Evolutionary conservation across 2,329 filamentous ascomycete genomes (phyloP).

Genomic region (Cercospora sojina): DNA sequence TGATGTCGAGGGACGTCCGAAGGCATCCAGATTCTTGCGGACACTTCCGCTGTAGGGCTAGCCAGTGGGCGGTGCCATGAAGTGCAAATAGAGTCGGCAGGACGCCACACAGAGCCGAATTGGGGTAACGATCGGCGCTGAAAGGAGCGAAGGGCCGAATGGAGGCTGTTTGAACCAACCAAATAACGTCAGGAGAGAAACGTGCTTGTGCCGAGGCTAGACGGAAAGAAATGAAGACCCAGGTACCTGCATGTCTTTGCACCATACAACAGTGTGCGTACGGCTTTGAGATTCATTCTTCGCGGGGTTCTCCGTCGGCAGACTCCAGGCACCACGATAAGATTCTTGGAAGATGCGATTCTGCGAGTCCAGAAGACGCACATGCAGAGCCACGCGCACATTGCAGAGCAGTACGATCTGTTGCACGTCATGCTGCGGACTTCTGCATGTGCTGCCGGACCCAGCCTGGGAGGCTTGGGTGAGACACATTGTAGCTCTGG

Average conservation of each 20-base stretch:
- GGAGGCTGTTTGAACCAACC: not conserved
- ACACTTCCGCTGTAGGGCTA: not conserved
- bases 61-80: not conserved
- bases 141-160: not conserved
- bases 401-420: not conserved
- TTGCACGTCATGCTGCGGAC: not conserved
- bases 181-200: not conserved
- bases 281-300: not conserved
- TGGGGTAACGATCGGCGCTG: not conserved
- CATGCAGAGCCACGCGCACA: not conserved
- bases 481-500: not conserved
- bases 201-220: conserved; percentile 1
- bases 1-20: not conserved
- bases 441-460: not conserved
- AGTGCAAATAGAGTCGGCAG: not conserved
- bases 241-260: not conserved
- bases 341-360: not conserved
- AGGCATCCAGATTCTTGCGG: conserved; percentile 9
- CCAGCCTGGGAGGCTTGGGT: not conserved
- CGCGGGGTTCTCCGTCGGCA: not conserved
- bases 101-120: not conserved
- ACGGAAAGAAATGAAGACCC: not conserved
- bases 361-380: not conserved
- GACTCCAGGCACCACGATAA: not conserved
- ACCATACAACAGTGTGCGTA: not conserved